Evolutionary conservation across 306 rosid species (phyloP), one percentile per base, ranked within the genome.

Genomic region (Argentina anserina): DNA sequence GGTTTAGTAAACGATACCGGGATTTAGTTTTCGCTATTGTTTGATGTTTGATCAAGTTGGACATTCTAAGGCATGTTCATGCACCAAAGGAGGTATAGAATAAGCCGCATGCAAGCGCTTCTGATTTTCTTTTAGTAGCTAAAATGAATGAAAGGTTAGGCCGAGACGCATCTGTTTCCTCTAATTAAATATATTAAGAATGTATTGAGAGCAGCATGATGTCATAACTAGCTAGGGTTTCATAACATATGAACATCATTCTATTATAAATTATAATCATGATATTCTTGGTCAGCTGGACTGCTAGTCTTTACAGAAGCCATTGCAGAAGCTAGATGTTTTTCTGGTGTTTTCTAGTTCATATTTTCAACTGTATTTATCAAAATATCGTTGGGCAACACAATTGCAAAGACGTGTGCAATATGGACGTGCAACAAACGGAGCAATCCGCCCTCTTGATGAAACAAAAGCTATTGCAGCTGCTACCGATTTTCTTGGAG

Each of bases 401-500:
- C 59, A 52, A 1, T 2, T 70, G 14, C 49, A 70, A 52, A 70
- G 74, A 36, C 74, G 64, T 36, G 34, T 70, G 56, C 65, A 58
- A 29, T 69, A 50, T 52, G 64, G 74, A 37, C 64, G 49, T 23
- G 74, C 74, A 8, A 23, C 29, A 7, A 26, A 70, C 13, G 74
- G 52, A 1, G 49, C 25, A 4, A 70, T 70, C 49, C 74, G 74
- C 29, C 64, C 74, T 50, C 25, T 70, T 8, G 49, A 52, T 70
- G 74, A 52, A 70, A 49, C 9, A 70, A 70, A 52, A 52, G 74
- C 74, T 52, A 41, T 70, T 23, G 74, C 62, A 52, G 64, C 64
- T 70, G 74, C 64, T 36, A 41, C 74, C 0, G 64, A 52, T 5
- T 31, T 70, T 36, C 64, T 70, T 15, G 74, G 74, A 42, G 47